Conservation (phyloP, 148 eudicot genomes). For the Chenopodium berlandieri region DNA sequence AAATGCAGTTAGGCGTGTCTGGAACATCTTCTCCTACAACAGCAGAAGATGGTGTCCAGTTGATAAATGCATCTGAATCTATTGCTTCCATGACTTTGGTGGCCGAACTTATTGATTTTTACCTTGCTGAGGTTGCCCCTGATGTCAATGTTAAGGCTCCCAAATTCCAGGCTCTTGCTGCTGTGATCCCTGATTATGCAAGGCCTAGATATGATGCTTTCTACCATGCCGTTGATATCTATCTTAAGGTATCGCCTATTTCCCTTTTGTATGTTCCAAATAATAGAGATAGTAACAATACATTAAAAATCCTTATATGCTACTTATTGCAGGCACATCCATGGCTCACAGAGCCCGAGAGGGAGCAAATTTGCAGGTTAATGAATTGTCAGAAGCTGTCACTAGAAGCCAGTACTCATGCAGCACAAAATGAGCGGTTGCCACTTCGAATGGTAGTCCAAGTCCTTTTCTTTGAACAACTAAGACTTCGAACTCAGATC, state of each 20-base stretch:
- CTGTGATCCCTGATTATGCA: constrained; percentile 64
- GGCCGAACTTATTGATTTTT: constrained; percentile 66
- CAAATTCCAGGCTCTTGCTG: constrained; percentile 65
- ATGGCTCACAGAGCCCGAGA: constrained; percentile 63
- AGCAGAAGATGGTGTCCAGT: constrained; percentile 41
- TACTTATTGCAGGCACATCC: constrained; percentile 56
- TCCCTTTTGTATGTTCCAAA: background rate
- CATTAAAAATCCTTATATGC: background rate
- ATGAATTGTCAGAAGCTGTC: constrained; percentile 82
- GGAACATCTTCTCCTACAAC: constrained; percentile 45
- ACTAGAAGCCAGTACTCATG: constrained; percentile 72
- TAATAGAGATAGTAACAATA: background rate
- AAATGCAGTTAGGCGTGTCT: constrained; percentile 34
- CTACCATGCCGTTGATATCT: constrained; percentile 74
- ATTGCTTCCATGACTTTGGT: constrained; percentile 52
- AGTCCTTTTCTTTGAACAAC: constrained; percentile 73
- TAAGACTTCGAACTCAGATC: constrained; percentile 62
- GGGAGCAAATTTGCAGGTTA: constrained; percentile 69
- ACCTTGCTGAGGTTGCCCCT: constrained; percentile 73
- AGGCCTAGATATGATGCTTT: constrained; percentile 68
- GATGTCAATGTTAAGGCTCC: constrained; percentile 65
- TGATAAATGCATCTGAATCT: constrained; percentile 37
- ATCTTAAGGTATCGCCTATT: constrained; percentile 48
- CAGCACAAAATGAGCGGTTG: constrained; percentile 74
- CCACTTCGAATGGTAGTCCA: constrained; percentile 75